Evolutionary conservation across 371 early-diverging fungal species (phyloP).

Genomic region (Mucor circinelloides): DNA sequence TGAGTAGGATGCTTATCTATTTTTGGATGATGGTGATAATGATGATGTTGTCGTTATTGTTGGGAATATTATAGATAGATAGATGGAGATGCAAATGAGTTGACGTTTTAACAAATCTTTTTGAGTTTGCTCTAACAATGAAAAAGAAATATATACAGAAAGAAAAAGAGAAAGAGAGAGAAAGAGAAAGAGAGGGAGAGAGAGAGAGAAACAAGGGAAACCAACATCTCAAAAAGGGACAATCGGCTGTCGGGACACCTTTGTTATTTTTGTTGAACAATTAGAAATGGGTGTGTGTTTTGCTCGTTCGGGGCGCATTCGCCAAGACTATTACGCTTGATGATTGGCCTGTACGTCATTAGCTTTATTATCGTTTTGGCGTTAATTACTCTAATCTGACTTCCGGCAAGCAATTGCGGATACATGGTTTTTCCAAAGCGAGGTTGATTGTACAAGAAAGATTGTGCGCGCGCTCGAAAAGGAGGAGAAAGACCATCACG

Average conservation of each 20-base stretch:
- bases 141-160: not conserved
- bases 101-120: not conserved
- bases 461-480: not conserved
- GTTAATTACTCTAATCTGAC: not conserved
- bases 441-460: not conserved
- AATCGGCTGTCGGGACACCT: not conserved
- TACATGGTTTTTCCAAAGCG: conserved; percentile 1
- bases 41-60: not conserved
- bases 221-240: not conserved
- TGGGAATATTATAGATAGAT: not conserved
- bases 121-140: not conserved
- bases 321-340: not conserved
- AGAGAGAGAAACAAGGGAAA: not conserved
- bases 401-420: not conserved
- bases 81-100: not conserved
- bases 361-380: not conserved
- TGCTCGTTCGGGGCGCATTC: not conserved
- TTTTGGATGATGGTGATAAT: not conserved
- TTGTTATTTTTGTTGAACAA: not conserved
- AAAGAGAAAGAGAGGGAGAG: not conserved
- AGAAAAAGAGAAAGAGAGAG: not conserved
- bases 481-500: not conserved
- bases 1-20: not conserved
- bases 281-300: not conserved
- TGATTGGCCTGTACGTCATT: conserved; percentile 3